A percentile compares a stretch with the other conserved stretches of the same genome.
Conservation (phyloP, 2,329 filamentous ascomycete species). For the Didymella segeticola region DNA sequence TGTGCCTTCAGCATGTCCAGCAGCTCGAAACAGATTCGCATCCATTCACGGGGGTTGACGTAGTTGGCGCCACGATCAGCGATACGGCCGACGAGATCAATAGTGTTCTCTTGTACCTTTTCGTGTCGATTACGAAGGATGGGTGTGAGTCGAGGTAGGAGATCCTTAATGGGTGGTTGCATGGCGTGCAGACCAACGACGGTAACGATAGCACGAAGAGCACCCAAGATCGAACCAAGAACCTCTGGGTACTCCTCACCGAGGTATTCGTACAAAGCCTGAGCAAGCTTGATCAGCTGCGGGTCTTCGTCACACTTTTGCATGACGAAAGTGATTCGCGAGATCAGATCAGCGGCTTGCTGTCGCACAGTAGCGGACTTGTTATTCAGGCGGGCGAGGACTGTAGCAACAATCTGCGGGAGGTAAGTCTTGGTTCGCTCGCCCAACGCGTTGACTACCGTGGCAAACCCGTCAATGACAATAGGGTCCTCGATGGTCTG, state of each 20-base stretch:
- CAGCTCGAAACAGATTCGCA: constrained; percentile 99
- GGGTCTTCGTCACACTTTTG: constrained; percentile 97
- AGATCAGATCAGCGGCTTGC: constrained; percentile 95
- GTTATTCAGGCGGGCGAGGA: constrained; percentile 96
- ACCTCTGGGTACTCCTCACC: constrained; percentile 99
- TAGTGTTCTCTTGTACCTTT: constrained; percentile 99
- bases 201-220: constrained; percentile 93
- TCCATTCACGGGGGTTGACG: constrained; percentile 98
- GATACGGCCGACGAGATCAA: constrained; percentile 96
- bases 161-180: constrained; percentile 96
- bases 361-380: constrained; percentile 96
- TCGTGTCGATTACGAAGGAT: constrained; percentile 98
- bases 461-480: constrained; percentile 97
- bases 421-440: constrained; percentile 95
- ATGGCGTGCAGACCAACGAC: constrained; percentile 98
- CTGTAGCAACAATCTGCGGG: constrained; percentile 94
- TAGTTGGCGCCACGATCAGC: constrained; percentile 95
- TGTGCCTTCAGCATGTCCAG: constrained; percentile 99
- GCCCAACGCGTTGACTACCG: constrained; percentile 93
- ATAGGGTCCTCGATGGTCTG: constrained; percentile 96
- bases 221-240: constrained; percentile 92
- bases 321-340: constrained; percentile 97
- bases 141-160: constrained; percentile 93
- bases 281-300: constrained; percentile 91
- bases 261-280: constrained; percentile 96